These are phyloP conservation scores for Davidsoniella eucalypti DNA, from an alignment of 2,329 filamentous ascomycete genomes.

Conservation along the genomic window DNA sequence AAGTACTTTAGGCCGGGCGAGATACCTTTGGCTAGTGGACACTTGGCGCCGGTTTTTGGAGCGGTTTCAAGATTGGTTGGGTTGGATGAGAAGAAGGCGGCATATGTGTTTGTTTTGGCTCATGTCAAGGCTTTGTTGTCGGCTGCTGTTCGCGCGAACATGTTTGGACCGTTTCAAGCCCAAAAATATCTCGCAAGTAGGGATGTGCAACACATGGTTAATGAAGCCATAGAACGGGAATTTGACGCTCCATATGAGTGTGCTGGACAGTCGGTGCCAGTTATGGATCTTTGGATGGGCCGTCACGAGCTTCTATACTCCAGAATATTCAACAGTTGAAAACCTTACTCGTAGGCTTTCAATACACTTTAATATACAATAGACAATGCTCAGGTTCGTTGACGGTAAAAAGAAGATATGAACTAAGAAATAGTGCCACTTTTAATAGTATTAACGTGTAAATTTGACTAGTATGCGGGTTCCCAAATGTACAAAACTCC, in stretches of 20 bases:
- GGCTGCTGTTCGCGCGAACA: conserved; percentile 58
- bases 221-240: conserved; percentile 40
- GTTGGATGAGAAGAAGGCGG: conserved; percentile 43
- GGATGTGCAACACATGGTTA: conserved; percentile 40
- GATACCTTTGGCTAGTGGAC: conserved; percentile 42
- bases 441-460: too few species aligned
- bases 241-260: conserved; percentile 43
- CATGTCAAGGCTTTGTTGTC: conserved; percentile 63
- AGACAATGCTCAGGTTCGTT: too few species aligned
- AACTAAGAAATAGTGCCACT: too few species aligned
- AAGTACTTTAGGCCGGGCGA: conserved; percentile 41
- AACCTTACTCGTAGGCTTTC: too few species aligned
- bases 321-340: conserved; percentile 68
- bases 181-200: conserved; percentile 52
- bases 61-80: conserved; percentile 45
- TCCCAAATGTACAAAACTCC: conserved; percentile 7
- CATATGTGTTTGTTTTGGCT: conserved; percentile 59
- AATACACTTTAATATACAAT: too few species aligned
- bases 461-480: too few species aligned
- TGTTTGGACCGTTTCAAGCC: conserved; percentile 67
- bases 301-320: conserved; percentile 72
- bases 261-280: conserved; percentile 58
- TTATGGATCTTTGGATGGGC: conserved; percentile 70
- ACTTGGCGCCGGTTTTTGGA: conserved; percentile 57
- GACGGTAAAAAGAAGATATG: too few species aligned